Conservation (phyloP, 208 protist genomes). For the Naegleria gruberi region DNA sequence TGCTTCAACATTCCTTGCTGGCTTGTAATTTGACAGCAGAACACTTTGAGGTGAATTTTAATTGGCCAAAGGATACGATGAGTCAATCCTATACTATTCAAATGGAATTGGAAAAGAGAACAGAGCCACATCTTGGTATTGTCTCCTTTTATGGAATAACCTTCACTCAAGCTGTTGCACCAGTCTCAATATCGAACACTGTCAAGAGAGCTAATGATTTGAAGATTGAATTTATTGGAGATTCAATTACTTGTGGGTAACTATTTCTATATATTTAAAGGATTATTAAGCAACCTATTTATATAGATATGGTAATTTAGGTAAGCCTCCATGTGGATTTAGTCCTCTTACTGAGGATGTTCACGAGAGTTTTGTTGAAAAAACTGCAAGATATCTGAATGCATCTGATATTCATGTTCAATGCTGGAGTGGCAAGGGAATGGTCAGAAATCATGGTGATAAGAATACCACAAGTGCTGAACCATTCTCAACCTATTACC, state of each 20-base stretch:
- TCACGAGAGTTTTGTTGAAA: neutral
- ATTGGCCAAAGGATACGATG: no score
- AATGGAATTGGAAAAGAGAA: conserved; percentile 7
- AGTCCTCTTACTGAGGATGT: conserved; percentile 5
- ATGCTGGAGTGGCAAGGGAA: conserved; percentile 25
- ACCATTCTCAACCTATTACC: neutral
- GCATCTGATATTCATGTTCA: neutral
- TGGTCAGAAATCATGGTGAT: conserved; percentile 16
- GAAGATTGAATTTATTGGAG: conserved; percentile 24
- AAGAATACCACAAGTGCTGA: neutral
- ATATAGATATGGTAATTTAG: conserved; percentile 24
- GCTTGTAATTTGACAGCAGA: neutral
- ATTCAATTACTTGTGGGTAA: conserved; percentile 20
- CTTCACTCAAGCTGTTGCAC: neutral
- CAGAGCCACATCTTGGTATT: neutral
- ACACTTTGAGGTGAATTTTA: neutral
- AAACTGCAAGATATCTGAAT: neutral
- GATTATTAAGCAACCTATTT: no score
- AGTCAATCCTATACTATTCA: neutral
- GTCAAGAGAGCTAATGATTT: neutral
- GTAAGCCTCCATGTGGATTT: neutral
- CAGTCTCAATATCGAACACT: neutral
- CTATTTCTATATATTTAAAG: no score
- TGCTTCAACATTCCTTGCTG: neutral
- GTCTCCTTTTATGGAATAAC: neutral